Evolutionary conservation across 805 yeast species (phyloP).

Genomic region (Hanseniaspora hatyaiensis): DNA sequence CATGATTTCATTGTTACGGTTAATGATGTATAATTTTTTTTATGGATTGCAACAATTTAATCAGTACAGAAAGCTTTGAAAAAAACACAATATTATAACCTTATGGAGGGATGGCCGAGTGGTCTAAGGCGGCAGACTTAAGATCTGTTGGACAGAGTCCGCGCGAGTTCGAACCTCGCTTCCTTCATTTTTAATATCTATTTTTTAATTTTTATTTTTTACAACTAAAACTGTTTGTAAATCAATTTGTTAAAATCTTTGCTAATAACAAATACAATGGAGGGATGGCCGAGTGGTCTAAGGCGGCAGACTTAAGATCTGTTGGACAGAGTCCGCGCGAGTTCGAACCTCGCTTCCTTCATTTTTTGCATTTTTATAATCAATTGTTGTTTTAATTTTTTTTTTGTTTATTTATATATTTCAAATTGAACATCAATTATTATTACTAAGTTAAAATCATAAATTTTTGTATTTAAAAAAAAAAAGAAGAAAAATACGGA

Average conservation of each 20-base stretch:
- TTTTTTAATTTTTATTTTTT: background rate
- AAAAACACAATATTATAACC: no score
- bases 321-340: conserved; percentile 34
- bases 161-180: conserved; percentile 35
- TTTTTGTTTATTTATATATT: background rate
- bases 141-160: conserved; percentile 34
- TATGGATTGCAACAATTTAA: no score
- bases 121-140: conserved; percentile 34
- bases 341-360: conserved; percentile 34
- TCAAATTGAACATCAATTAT: background rate
- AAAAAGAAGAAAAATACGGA: no score
- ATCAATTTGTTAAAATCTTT: no score
- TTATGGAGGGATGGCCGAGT: conserved; percentile 35
- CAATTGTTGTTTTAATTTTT: background rate
- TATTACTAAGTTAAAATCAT: no score
- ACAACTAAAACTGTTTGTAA: no score
- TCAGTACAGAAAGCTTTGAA: no score
- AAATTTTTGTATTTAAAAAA: no score
- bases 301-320: conserved; percentile 34
- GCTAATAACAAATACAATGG: conserved; percentile 18
- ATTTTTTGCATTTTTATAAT: conserved; percentile 21
- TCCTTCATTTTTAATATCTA: conserved; percentile 27
- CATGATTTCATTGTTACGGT: no score
- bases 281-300: conserved; percentile 36
- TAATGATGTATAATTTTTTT: no score